These are phyloP conservation scores for Claviceps cyperi DNA, from an alignment of 2,329 filamentous ascomycete genomes.

Conservation along the genomic window DNA sequence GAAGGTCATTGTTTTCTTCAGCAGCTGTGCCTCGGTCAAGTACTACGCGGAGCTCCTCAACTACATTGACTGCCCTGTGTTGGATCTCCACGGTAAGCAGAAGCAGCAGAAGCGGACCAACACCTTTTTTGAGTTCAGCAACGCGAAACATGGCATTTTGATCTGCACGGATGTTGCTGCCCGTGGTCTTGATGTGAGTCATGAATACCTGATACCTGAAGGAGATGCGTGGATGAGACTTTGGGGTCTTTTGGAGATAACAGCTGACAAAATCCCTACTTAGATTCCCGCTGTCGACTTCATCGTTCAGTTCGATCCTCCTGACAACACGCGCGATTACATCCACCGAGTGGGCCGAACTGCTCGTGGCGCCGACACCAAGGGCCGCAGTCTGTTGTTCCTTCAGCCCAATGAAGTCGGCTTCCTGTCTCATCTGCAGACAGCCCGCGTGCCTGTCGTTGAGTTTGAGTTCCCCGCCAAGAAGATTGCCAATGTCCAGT, in stretches of 20 bases:
- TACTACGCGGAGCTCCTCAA: constrained; percentile 93
- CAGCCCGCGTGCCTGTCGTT: constrained; percentile 80
- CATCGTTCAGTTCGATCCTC: constrained; percentile 92
- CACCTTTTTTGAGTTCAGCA: constrained; percentile 89
- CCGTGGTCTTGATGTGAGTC: constrained; percentile 67
- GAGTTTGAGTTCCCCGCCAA: constrained; percentile 91
- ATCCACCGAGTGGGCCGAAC: constrained; percentile 95
- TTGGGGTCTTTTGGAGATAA: no score
- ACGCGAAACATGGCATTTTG: constrained; percentile 64
- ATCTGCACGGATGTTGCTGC: constrained; percentile 97
- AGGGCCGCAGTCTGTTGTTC: constrained; percentile 84
- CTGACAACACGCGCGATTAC: constrained; percentile 80
- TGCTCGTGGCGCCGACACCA: constrained; percentile 67
- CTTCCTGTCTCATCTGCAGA: constrained; percentile 82
- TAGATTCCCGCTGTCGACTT: constrained; percentile 88
- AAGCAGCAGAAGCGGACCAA: constrained; percentile 99
- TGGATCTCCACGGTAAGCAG: constrained; percentile 84
- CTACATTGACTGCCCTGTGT: constrained; percentile 86
- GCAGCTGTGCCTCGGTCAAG: constrained; percentile 82
- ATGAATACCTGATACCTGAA: neutral
- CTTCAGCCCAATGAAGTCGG: constrained; percentile 83
- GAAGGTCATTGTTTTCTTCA: constrained; percentile 96
- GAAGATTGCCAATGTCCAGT: constrained; percentile 82
- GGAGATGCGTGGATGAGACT: neutral
- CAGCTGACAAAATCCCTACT: constrained; percentile 1